A percentile compares a stretch with the other conserved stretches of the same genome.
These are phyloP conservation scores for Mycothermus thermophilus DNA, from an alignment of 495 filamentous ascomycete species.

Conservation along the genomic window DNA sequence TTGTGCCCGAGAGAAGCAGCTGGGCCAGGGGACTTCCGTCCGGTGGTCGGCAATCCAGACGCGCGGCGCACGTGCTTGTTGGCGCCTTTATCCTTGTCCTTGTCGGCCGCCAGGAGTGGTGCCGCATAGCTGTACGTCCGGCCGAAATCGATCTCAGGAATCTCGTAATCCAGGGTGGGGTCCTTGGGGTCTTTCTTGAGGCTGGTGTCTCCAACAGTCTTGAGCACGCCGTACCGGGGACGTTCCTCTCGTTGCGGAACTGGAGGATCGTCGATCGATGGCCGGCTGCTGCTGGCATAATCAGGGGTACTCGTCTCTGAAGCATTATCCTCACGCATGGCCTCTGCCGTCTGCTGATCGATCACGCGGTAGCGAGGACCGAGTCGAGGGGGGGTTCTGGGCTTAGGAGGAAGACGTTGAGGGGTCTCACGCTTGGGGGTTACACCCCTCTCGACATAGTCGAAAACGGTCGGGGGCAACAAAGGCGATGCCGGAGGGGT, in stretches of 20 bases:
- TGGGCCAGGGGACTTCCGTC: conserved; percentile 28
- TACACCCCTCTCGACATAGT: no score
- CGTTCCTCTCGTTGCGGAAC: no score
- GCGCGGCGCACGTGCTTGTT: no score
- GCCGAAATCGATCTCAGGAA: conserved; percentile 77
- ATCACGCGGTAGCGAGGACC: conserved; percentile 21
- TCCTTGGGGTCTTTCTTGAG: no score
- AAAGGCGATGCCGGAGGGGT: conserved; percentile 12
- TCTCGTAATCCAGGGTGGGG: conserved; percentile 34
- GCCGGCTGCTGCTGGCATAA: conserved; percentile 59
- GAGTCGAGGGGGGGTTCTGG: no score
- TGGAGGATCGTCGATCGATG: no score
- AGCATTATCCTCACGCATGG: conserved; percentile 34
- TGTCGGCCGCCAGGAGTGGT: conserved; percentile 5
- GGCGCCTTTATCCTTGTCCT: no score
- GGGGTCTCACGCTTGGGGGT: no score
- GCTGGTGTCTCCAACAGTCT: conserved; percentile 72
- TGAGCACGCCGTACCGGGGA: conserved; percentile 70
- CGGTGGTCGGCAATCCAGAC: no score
- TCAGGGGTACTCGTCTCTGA: conserved; percentile 37
- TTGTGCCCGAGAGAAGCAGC: conserved; percentile 23
- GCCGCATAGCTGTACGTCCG: conserved; percentile 57
- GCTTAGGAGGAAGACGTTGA: no score
- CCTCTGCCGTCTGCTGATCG: conserved; percentile 24
- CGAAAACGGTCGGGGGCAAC: no score